Evolutionary conservation across 129 eudicot genomes (phyloP).

Genomic region (Lonicera japonica): DNA sequence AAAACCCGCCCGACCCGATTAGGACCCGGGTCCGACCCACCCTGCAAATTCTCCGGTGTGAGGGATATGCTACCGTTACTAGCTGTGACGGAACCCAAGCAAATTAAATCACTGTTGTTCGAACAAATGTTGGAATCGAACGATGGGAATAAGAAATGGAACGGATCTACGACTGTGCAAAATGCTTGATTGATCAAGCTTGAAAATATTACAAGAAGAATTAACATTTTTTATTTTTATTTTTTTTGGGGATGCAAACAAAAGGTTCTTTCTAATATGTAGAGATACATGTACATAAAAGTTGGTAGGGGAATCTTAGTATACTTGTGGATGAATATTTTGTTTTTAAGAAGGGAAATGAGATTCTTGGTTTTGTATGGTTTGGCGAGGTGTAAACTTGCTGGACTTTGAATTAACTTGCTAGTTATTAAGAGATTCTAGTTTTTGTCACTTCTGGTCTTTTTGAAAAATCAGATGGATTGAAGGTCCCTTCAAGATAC

Average conservation of each 20-base stretch:
- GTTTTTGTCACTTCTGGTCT: no score
- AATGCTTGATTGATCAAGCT: background rate
- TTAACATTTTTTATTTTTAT: background rate
- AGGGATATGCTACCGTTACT: constrained; percentile 40
- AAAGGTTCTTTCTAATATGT: background rate
- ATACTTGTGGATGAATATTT: background rate
- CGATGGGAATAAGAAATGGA: constrained; percentile 39
- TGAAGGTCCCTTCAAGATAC: no score
- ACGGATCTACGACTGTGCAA: constrained; percentile 6
- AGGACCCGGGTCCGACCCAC: background rate
- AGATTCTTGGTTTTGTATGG: background rate
- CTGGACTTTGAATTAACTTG: no score
- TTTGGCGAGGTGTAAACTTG: background rate
- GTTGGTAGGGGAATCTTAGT: background rate
- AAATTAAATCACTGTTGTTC: constrained; percentile 28
- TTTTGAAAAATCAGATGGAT: no score
- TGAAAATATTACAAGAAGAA: background rate
- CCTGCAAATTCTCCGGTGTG: constrained; percentile 15
- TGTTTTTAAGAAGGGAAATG: background rate
- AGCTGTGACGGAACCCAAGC: constrained; percentile 50
- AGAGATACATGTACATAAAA: background rate
- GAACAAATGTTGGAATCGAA: constrained; percentile 45
- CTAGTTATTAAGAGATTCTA: no score
- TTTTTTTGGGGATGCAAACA: background rate
- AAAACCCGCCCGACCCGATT: constrained; percentile 41